These are phyloP conservation scores for Euphorbia pulcherrima DNA, from an alignment of 345 rosid genomes.

Conservation along the genomic window DNA sequence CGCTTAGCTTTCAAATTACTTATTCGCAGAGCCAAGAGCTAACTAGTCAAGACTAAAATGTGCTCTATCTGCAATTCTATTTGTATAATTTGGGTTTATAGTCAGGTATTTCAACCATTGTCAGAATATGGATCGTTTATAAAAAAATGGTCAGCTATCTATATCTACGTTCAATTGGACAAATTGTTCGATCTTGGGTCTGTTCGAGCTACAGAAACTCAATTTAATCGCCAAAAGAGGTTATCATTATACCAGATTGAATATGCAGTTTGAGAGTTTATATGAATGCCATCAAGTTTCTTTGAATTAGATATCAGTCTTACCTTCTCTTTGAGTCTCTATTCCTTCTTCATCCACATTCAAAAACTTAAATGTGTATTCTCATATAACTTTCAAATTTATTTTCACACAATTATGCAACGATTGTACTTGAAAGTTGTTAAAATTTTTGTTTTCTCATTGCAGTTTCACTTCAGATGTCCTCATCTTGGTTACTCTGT, in stretches of 20 bases:
- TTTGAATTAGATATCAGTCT: neutral
- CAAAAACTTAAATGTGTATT: neutral
- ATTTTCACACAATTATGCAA: neutral
- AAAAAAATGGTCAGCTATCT: neutral
- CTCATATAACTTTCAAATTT: neutral
- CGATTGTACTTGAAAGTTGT: too few relatives aligned
- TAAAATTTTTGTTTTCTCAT: neutral
- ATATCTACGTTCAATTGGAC: neutral
- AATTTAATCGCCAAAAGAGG: neutral
- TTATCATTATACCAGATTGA: neutral
- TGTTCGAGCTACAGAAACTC: neutral
- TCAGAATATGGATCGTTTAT: neutral
- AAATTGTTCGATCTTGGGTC: neutral
- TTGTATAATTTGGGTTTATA: neutral
- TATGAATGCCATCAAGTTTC: neutral
- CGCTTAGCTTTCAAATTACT: too few relatives aligned
- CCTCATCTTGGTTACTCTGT: constrained; percentile 1
- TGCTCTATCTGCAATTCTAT: too few relatives aligned
- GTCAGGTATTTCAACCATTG: neutral
- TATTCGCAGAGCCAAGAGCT: too few relatives aligned
- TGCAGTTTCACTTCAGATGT: neutral
- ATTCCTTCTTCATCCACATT: neutral
- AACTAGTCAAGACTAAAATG: too few relatives aligned
- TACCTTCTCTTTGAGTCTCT: neutral
- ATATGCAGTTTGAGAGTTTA: neutral